A percentile compares a stretch with the other conserved stretches of the same genome.
phyloP scores from a whole-genome alignment of 768 basidiomycete species.

The Russula dissimulans region DNA sequence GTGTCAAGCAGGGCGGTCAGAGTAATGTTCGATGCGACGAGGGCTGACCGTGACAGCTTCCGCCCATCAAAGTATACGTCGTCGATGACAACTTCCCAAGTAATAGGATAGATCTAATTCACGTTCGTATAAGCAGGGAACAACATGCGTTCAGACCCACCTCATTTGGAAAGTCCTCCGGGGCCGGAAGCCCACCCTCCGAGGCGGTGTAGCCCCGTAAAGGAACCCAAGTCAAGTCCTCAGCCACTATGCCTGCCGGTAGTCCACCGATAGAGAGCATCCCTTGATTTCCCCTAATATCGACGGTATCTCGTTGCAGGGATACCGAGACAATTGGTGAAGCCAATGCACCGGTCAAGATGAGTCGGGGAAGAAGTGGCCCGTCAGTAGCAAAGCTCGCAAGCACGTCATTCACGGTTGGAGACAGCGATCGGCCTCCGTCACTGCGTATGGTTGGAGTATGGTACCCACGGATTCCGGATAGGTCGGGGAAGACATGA shows the following conservation, averaged over 20 bases:
- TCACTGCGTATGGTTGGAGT: background rate
- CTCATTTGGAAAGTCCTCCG: slow-evolving; percentile 50
- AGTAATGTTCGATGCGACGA: slow-evolving; percentile 39
- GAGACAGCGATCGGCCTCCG: background rate
- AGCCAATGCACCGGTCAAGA: slow-evolving; percentile 31
- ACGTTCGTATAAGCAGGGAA: background rate
- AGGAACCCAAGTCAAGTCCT: slow-evolving; percentile 55
- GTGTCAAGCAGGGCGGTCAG: slow-evolving; percentile 67
- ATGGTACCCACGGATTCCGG: background rate
- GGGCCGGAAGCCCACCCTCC: slow-evolving; percentile 47
- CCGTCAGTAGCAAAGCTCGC: slow-evolving; percentile 26
- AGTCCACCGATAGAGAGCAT: slow-evolving; percentile 58
- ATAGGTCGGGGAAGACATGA: slow-evolving; percentile 15
- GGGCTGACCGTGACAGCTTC: slow-evolving; percentile 45
- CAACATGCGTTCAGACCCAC: slow-evolving; percentile 29
- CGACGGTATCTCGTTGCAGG: slow-evolving; percentile 59
- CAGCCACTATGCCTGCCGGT: slow-evolving; percentile 39
- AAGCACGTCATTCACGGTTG: slow-evolving; percentile 20
- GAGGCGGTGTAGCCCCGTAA: slow-evolving; percentile 44
- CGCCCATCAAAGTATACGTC: slow-evolving; percentile 63
- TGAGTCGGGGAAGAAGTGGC: slow-evolving; percentile 28
- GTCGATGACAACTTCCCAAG: slow-evolving; percentile 65
- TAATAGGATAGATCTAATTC: slow-evolving; percentile 25
- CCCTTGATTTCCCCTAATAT: slow-evolving; percentile 61
- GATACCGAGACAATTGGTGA: slow-evolving; percentile 39